Percentiles rank a stretch among this genome's conserved stretches.
phyloP scores from a whole-genome alignment of 345 rosid genomes.

The Eucalyptus cloeziana region DNA sequence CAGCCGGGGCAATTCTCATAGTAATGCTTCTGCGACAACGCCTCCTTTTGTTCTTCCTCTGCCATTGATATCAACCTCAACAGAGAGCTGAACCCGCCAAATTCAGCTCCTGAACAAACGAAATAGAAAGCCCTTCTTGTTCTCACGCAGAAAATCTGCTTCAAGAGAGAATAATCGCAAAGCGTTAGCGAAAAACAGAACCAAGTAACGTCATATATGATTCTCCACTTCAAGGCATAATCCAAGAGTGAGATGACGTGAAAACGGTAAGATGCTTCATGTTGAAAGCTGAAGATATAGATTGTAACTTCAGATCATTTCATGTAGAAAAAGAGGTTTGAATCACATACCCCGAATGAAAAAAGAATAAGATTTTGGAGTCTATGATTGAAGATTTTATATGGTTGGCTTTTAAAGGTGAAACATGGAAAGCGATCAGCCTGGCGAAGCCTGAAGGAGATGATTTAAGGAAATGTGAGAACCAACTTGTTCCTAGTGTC shows the following conservation, averaged over 20 bases:
- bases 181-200: background rate
- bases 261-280: background rate
- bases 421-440: background rate
- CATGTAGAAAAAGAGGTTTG: background rate
- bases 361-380: background rate
- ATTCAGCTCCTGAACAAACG: slow-evolving; percentile 32
- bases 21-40: slow-evolving; percentile 32
- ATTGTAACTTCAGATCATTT: background rate
- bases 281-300: background rate
- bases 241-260: background rate
- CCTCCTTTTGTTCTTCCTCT: slow-evolving; percentile 15
- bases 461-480: background rate
- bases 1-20: slow-evolving; percentile 80
- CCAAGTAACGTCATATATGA: background rate
- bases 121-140: slow-evolving; percentile 39
- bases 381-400: background rate
- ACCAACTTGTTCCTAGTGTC: background rate
- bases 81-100: background rate
- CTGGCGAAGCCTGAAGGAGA: background rate
- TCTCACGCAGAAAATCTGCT: background rate
- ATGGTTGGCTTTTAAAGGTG: background rate
- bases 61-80: background rate
- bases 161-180: background rate
- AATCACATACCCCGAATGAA: background rate
- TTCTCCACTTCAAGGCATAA: background rate